Evolutionary conservation across 2,329 filamentous ascomycete genomes (phyloP), one percentile per base, ranked within the genome.

Genomic region (Capronia coronata): DNA sequence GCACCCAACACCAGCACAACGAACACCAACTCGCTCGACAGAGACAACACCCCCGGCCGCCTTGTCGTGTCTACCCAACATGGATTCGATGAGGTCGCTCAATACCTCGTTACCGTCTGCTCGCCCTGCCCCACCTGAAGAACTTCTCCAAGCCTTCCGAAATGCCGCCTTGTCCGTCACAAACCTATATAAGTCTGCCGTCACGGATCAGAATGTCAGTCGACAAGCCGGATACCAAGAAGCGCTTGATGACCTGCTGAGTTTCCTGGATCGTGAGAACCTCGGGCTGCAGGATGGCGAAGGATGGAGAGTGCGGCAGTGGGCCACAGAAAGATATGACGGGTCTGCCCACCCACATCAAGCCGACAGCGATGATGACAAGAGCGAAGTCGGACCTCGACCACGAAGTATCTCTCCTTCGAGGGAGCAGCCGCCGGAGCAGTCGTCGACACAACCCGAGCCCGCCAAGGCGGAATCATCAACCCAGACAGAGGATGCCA

Each of bases 181-280:
- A 41, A 95, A 94, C 63, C 82, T 98, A 11, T 97, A 97, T 73
- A 96, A 95, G 70, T 90, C 84, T 32, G 91, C 91, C 2, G 84
- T 87, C 10, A 76, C 82, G 25, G 86, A 87, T 42, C 83, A 93
- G 65, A 76, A 83, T 43, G 83, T 83, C 62, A 82, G 88, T 40
- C 82, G 87, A 43, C 72, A 79, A 43, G 84, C 90, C 32, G 93
- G 93, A 21, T 97, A 96, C 62, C 90, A 96, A 66, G 90, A 97
- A 64, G 94, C 90, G 30, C 73, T 98, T 30, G 88, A 96, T 57
- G 91, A 97, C 59, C 73, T 98, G 3, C 71, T 96, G n/a, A 70
- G 76, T 13, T 94, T 94, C 59, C 72, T 97, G 46, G 90, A 97
- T 65, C 84, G 80, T 63, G 83, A 89, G 63, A 82, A 87, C 56